Evolutionary conservation across 2,329 filamentous ascomycete genomes (phyloP).

Genomic region (Colletotrichum paranaense): DNA sequence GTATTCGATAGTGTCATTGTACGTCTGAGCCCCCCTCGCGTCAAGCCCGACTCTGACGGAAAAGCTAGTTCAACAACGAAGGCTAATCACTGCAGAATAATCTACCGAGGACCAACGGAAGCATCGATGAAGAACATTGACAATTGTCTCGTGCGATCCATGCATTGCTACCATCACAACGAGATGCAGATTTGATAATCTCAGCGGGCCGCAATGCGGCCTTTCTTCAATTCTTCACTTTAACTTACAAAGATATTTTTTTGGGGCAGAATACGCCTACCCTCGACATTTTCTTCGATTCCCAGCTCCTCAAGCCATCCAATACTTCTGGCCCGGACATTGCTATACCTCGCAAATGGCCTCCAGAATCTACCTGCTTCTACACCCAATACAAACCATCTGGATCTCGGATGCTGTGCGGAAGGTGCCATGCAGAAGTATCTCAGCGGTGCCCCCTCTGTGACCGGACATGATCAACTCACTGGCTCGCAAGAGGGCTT

Average conservation of each 20-base stretch:
- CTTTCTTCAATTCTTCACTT: neutral
- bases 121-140: neutral
- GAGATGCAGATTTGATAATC: neutral
- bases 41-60: too few species aligned
- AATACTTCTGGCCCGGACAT: neutral
- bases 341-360: constrained; percentile 7
- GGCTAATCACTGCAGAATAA: too few species aligned
- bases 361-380: constrained; percentile 20
- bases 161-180: neutral
- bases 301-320: neutral
- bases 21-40: neutral
- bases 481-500: constrained; percentile 51
- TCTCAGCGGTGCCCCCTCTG: constrained; percentile 44
- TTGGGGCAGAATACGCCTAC: too few species aligned
- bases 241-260: neutral
- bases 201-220: neutral
- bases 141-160: neutral
- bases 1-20: neutral
- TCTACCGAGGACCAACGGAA: too few species aligned
- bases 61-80: too few species aligned
- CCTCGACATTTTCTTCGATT: neutral
- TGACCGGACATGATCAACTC: constrained; percentile 44
- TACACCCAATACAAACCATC: constrained; percentile 40
- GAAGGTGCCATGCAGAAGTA: constrained; percentile 41
- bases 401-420: constrained; percentile 39